Evolutionary conservation across 768 basidiomycete species (phyloP).

Genomic region (Panus rudis): DNA sequence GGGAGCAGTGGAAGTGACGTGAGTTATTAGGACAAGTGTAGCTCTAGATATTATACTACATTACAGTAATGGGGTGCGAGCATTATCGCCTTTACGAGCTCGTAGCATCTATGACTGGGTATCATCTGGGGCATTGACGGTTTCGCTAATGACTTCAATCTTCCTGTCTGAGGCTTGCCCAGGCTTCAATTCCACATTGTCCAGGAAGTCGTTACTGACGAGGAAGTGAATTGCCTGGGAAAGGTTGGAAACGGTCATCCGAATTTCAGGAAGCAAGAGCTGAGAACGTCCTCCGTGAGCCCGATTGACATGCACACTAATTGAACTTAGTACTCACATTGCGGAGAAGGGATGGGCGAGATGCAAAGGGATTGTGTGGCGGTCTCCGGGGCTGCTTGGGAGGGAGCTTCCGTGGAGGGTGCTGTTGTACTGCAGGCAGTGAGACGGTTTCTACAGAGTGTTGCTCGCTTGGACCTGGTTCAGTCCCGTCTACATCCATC

Average conservation of each 20-base stretch:
- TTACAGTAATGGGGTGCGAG: background rate
- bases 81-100: background rate
- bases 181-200: conserved; percentile 69
- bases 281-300: conserved; percentile 23
- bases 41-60: background rate
- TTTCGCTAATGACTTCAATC: conserved; percentile 49
- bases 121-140: background rate
- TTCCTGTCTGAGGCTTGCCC: conserved; percentile 63
- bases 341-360: conserved; percentile 66
- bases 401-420: conserved; percentile 17
- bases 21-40: conserved; percentile 6
- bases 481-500: background rate
- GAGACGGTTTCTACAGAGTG: too few relatives aligned
- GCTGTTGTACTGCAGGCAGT: too few relatives aligned
- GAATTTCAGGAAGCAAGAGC: conserved; percentile 82
- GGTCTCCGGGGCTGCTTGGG: conserved; percentile 41
- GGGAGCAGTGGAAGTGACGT: conserved; percentile 23
- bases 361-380: conserved; percentile 57
- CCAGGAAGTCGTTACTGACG: conserved; percentile 83
- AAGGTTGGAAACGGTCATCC: conserved; percentile 82
- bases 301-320: background rate
- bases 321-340: conserved; percentile 46
- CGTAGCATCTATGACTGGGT: background rate
- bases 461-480: background rate
- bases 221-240: conserved; percentile 90